phyloP scores from a whole-genome alignment of 371 early-diverging fungal species.

The Mucor plumbeus region DNA sequence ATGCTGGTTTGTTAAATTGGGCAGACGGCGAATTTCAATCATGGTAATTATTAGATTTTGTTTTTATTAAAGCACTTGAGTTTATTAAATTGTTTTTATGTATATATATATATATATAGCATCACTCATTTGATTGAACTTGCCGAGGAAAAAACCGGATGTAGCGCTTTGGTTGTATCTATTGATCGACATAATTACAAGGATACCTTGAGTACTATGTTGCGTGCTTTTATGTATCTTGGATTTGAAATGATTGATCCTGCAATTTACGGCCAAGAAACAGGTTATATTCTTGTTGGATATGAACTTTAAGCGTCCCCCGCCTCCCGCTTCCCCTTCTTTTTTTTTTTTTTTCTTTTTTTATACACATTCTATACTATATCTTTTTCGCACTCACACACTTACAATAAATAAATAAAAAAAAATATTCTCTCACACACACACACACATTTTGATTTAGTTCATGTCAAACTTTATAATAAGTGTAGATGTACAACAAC shows the following conservation, averaged over 20 bases:
- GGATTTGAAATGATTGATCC: slow-evolving; percentile 67
- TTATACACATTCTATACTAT: background rate
- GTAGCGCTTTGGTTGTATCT: slow-evolving; percentile 41
- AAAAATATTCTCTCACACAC: background rate
- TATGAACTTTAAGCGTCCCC: slow-evolving; percentile 44
- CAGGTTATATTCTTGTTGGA: slow-evolving; percentile 58
- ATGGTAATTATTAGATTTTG: slow-evolving; percentile 27
- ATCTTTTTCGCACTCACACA: background rate
- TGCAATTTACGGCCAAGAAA: slow-evolving; percentile 55
- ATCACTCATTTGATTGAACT: slow-evolving; percentile 53
- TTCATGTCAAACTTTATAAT: background rate
- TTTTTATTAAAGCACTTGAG: background rate
- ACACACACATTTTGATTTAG: background rate
- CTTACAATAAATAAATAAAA: background rate
- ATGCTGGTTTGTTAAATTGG: slow-evolving; percentile 42
- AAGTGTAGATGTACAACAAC: too few relatives aligned
- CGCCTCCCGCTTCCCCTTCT: background rate
- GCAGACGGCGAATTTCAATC: slow-evolving; percentile 51
- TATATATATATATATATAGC: slow-evolving; percentile 25
- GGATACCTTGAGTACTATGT: slow-evolving; percentile 33
- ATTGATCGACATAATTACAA: slow-evolving; percentile 33
- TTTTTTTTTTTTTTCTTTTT: background rate
- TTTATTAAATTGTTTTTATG: background rate
- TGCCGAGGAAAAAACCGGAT: slow-evolving; percentile 56
- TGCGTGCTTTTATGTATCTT: slow-evolving; percentile 68